Percentiles rank a stretch among this genome's conserved stretches.
Evolutionary conservation across 2,329 filamentous ascomycete species (phyloP).

Genomic region (Claviceps paspali): DNA sequence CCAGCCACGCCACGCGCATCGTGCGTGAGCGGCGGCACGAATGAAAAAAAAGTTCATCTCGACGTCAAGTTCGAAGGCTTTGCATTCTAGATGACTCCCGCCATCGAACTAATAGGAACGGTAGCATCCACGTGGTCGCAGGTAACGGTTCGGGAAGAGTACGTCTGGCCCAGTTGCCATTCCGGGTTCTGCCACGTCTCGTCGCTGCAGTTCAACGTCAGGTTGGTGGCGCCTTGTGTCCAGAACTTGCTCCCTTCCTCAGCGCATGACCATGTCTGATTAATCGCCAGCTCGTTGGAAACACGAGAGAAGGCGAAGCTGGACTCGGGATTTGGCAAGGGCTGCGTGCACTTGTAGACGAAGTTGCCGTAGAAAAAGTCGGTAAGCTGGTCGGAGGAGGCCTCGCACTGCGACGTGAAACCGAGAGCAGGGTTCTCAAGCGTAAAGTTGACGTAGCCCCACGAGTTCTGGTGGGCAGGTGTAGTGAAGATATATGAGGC

Average conservation of each 20-base stretch:
- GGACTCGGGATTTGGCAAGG: conserved; percentile 13
- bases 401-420: conserved; percentile 23
- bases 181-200: conserved; percentile 14
- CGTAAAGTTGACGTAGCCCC: conserved; percentile 32
- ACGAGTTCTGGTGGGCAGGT: conserved; percentile 34
- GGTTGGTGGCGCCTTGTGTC: conserved; percentile 12
- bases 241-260: conserved; percentile 21
- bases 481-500: conserved; percentile 33
- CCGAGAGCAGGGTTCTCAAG: conserved; percentile 29
- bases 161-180: conserved; percentile 18
- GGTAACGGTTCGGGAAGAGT: conserved; percentile 14
- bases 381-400: conserved; percentile 23
- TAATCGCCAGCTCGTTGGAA: conserved; percentile 21
- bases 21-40: too few relatives aligned
- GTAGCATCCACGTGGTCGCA: conserved; percentile 14
- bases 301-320: conserved; percentile 29
- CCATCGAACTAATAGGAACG: conserved; percentile 13
- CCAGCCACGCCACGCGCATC: too few relatives aligned
- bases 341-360: conserved; percentile 26
- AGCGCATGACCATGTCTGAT: conserved; percentile 34
- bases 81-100: conserved; percentile 11
- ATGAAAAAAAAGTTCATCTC: too few relatives aligned
- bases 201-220: conserved; percentile 17
- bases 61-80: background rate
- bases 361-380: conserved; percentile 36